Percentiles rank a stretch among this genome's conserved stretches.
Conservation (phyloP, 768 basidiomycete genomes). For the Leccinum uliginosum region DNA sequence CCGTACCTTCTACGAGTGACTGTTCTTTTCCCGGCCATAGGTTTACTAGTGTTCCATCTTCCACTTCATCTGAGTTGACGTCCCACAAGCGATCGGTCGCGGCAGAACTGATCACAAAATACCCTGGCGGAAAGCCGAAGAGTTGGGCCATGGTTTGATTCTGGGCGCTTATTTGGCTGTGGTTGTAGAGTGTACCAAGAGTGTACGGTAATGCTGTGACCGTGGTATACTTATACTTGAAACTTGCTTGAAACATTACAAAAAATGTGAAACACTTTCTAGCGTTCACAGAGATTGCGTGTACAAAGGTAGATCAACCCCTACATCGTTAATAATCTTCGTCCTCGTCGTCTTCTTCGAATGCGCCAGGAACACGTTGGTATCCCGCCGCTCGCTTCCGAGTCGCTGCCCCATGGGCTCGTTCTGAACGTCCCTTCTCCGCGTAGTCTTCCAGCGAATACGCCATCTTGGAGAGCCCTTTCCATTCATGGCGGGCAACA, state of each 20-base stretch:
- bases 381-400: constrained; percentile 8
- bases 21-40: constrained; percentile 72
- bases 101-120: constrained; percentile 37
- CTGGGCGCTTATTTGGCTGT: neutral
- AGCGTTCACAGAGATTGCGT: neutral
- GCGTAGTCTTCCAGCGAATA: constrained; percentile 70
- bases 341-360: constrained; percentile 22
- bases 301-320: neutral
- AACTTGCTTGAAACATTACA: too few species aligned
- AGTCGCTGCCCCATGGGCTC: constrained; percentile 15
- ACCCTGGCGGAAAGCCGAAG: constrained; percentile 35
- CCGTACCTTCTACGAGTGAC: constrained; percentile 73
- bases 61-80: constrained; percentile 28
- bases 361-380: constrained; percentile 26
- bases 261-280: too few species aligned
- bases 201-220: neutral
- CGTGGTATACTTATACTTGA: too few species aligned
- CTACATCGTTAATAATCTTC: constrained; percentile 9
- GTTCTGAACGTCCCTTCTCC: constrained; percentile 47
- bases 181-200: neutral
- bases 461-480: constrained; percentile 74
- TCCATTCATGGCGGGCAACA: constrained; percentile 95
- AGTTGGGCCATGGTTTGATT: constrained; percentile 20
- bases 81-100: constrained; percentile 36
- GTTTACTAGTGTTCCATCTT: constrained; percentile 44